Conservation (phyloP, 2,329 filamentous ascomycete species). For the Trichoderma koningiopsis region DNA sequence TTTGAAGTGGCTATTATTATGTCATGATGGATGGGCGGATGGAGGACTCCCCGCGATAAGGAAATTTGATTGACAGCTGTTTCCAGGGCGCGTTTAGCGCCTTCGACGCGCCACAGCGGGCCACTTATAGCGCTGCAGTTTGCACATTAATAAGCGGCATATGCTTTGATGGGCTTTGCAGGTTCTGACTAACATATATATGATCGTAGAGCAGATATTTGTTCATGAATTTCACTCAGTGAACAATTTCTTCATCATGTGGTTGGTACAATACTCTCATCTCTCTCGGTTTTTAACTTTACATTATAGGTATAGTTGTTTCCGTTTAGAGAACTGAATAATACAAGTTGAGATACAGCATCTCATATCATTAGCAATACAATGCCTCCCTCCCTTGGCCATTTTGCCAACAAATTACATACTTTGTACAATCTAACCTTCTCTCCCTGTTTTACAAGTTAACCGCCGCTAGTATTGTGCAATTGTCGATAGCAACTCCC, state of each 20-base stretch:
- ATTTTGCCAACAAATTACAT: not conserved
- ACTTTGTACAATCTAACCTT: not conserved
- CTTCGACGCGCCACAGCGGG: conserved; percentile 8
- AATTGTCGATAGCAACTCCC: not conserved
- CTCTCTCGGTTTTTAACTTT: no score
- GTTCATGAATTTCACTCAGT: no score
- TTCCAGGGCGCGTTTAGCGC: conserved; percentile 20
- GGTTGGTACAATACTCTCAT: no score
- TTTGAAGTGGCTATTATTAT: conserved; percentile 29
- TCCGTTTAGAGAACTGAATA: no score
- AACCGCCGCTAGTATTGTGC: not conserved
- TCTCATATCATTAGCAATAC: not conserved
- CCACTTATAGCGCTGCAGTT: not conserved
- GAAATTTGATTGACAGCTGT: conserved; percentile 29
- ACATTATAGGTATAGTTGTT: no score
- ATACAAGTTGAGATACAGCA: not conserved
- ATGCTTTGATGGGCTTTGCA: not conserved
- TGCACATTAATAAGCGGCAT: not conserved
- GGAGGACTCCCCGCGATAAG: conserved; percentile 31
- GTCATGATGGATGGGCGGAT: conserved; percentile 27
- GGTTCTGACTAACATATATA: not conserved
- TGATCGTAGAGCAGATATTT: not conserved
- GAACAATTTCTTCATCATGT: no score
- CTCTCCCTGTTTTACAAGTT: not conserved
- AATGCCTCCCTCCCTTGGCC: not conserved